phyloP scores from a whole-genome alignment of 768 basidiomycete genomes.

The Mrakia gelida region DNA sequence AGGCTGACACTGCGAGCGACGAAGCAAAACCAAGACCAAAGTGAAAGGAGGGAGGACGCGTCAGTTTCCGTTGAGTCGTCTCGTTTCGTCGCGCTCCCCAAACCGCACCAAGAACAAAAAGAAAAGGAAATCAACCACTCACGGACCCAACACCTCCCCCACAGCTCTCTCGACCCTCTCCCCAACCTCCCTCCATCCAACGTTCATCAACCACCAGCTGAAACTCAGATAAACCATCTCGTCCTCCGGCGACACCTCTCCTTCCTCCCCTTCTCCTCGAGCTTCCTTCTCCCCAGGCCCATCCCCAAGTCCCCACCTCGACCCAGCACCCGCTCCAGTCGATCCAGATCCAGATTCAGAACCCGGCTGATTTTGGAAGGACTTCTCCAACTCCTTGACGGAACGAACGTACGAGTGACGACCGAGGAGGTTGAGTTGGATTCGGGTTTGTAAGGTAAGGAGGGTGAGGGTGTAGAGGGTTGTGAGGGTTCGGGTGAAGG shows the following conservation, averaged over 20 bases:
- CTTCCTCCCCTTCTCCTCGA: not conserved
- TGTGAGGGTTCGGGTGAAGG: slow-evolving; percentile 81
- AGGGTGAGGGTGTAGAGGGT: slow-evolving; percentile 80
- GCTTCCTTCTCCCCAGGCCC: slow-evolving; percentile 37
- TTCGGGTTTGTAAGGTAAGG: slow-evolving; percentile 74
- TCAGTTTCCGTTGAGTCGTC: slow-evolving; percentile 47
- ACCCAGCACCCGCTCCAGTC: slow-evolving; percentile 37
- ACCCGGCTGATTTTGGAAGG: not conserved
- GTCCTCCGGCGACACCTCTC: slow-evolving; percentile 52
- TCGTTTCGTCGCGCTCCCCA: not conserved
- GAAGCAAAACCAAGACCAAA: slow-evolving; percentile 9
- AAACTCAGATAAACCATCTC: slow-evolving; percentile 78
- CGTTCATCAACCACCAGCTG: slow-evolving; percentile 88
- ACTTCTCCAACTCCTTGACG: slow-evolving; percentile 43
- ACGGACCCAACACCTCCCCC: slow-evolving; percentile 81
- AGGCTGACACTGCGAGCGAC: slow-evolving; percentile 30
- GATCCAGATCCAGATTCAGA: not conserved
- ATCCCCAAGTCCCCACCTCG: slow-evolving; percentile 42
- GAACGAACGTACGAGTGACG: slow-evolving; percentile 72
- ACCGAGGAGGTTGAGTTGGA: slow-evolving; percentile 81
- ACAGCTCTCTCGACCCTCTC: slow-evolving; percentile 68
- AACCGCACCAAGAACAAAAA: slow-evolving; percentile 32
- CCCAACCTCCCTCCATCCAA: slow-evolving; percentile 82
- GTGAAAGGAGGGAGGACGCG: slow-evolving; percentile 47
- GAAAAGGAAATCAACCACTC: slow-evolving; percentile 39